Percentiles rank a stretch among this genome's conserved stretches.
phyloP scores from a whole-genome alignment of 345 rosid genomes.

The Crucihimalaya himalaica region DNA sequence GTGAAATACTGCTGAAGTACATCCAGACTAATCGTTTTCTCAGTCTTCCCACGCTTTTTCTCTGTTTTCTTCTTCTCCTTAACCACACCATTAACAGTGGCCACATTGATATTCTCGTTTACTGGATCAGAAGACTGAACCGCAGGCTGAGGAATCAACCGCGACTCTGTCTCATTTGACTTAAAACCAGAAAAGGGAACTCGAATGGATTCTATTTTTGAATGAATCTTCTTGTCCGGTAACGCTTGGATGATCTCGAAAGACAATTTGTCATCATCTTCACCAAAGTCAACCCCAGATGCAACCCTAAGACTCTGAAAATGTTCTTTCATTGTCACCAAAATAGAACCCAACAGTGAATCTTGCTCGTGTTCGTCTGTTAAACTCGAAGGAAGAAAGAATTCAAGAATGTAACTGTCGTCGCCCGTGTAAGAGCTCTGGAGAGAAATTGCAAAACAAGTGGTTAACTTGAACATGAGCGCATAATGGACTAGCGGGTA shows the following conservation, averaged over 20 bases:
- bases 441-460: slow-evolving; percentile 85
- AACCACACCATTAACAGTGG: slow-evolving; percentile 36
- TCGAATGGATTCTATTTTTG: slow-evolving; percentile 52
- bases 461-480: slow-evolving; percentile 71
- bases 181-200: slow-evolving; percentile 48
- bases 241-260: slow-evolving; percentile 65
- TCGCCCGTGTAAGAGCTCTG: slow-evolving; percentile 75
- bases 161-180: slow-evolving; percentile 9
- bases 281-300: slow-evolving; percentile 69
- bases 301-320: slow-evolving; percentile 81
- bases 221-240: slow-evolving; percentile 48
- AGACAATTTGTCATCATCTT: slow-evolving; percentile 52
- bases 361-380: slow-evolving; percentile 51
- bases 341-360: slow-evolving; percentile 59
- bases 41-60: slow-evolving; percentile 87
- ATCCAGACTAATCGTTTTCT: slow-evolving; percentile 81
- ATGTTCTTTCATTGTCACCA: slow-evolving; percentile 80
- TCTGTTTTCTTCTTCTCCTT: slow-evolving; percentile 51
- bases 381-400: slow-evolving; percentile 67
- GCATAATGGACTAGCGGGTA: slow-evolving; percentile 93
- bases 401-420: slow-evolving; percentile 84
- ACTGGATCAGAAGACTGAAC: slow-evolving; percentile 33
- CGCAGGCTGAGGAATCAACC: slow-evolving; percentile 25
- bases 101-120: slow-evolving; percentile 15
- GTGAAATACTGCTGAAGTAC: slow-evolving; percentile 89